Evolutionary conservation across 1,284 basidiomycete genomes (phyloP).

Genomic region (Ceratobasidium sp.): DNA sequence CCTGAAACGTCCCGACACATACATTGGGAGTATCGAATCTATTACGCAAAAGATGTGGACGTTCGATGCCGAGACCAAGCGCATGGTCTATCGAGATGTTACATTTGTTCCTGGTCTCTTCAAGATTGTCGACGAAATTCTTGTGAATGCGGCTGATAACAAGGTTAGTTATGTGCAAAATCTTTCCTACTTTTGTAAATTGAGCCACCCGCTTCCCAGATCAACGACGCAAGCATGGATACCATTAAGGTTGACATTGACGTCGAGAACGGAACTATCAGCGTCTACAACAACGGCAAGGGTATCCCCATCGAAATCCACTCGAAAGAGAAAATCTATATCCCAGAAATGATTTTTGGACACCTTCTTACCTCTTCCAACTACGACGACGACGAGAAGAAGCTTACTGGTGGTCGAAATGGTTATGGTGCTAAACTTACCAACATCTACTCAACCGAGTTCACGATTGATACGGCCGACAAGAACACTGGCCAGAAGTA

Average conservation of each 20-base stretch:
- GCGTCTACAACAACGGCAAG: constrained; percentile 94
- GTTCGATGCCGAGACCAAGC: constrained; percentile 80
- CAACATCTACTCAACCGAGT: constrained; percentile 98
- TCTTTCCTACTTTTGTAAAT: not conserved
- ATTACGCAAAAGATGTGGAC: constrained; percentile 91
- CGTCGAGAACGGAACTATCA: constrained; percentile 85
- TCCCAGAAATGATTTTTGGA: constrained; percentile 98
- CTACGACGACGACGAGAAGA: constrained; percentile 99
- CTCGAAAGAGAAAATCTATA: constrained; percentile 92
- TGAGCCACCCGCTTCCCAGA: constrained; percentile 61
- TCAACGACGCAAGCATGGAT: constrained; percentile 91
- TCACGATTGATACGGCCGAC: constrained; percentile 97
- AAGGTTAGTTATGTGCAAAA: constrained; percentile 68
- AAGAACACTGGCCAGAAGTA: constrained; percentile 90
- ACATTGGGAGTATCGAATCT: constrained; percentile 94
- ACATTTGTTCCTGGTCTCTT: constrained; percentile 98
- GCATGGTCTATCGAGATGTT: constrained; percentile 82
- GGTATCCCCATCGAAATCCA: constrained; percentile 99
- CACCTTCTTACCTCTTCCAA: constrained; percentile 96
- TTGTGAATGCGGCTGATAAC: constrained; percentile 99
- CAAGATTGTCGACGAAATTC: constrained; percentile 99
- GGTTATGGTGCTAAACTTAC: constrained; percentile 98
- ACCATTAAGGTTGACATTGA: constrained; percentile 89
- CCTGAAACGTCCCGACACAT: constrained; percentile 95
- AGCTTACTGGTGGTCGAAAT: constrained; percentile 97